Evolutionary conservation across 2,329 filamentous ascomycete species (phyloP), one percentile per base, ranked within the genome.

Genomic region (Paradendryphiella salina): DNA sequence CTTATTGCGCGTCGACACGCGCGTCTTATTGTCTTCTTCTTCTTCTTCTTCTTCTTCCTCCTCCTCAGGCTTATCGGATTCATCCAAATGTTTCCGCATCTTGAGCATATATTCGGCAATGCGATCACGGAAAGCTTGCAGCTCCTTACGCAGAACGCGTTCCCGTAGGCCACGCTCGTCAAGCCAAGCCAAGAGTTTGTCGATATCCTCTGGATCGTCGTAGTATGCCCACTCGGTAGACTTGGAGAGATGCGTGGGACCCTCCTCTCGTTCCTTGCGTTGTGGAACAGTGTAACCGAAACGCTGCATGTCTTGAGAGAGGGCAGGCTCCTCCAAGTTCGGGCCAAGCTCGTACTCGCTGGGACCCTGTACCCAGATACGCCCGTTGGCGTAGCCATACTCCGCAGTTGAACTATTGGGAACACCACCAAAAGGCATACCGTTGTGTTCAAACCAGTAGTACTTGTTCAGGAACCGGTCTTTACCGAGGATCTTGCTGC

Each of bases 381-480:
- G 89, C 7, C 90, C 94, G 70, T 97, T 99, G 33, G 93, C 92
- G 69, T 97, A 99, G 7, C 84, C 86, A 17, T 93, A 91, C 37
- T 85, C 80, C 1, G 90, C 88, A 1, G 93, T 97, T 13, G 92
- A 96, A 72, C 90, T 96, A 58, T 83, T 84, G 0, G 92, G 92
- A 47, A 96, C 80, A 4, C 94, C 94, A 26, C 82, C 90, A 66
- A 93, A 96, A 0, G 94, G 94, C 92, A 97, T 97, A 18, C 92
- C 94, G 67, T 97, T 99, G 56, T 93, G 87, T 75, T 99, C 94
- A 72, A 97, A 96, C 93, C 94, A 99, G 79, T 95, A 97, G 75
- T 97, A 99, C 46, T 93, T 85, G 74, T 99, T 97, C 85, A 93
- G 96, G 79, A 96, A 99, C 36, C 94, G 85, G 74, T 99, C 94